phyloP scores from a whole-genome alignment of 768 basidiomycete genomes.

The Multifurca ochricompacta region DNA sequence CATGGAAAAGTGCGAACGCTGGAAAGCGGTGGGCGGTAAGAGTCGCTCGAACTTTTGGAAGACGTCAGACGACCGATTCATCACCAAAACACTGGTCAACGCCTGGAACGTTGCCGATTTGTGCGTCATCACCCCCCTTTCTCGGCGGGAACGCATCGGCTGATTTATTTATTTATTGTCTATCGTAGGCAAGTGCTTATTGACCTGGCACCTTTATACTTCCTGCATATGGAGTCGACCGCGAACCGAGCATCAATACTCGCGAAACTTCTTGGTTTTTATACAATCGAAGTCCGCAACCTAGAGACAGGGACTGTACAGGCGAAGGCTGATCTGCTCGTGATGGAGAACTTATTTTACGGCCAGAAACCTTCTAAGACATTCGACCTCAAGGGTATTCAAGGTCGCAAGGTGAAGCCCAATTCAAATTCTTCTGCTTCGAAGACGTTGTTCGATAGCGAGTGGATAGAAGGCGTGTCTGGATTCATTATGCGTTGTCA shows the following conservation, averaged over 20 bases:
- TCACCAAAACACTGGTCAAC: conserved; percentile 80
- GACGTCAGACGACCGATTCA: conserved; percentile 66
- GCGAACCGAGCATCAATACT: conserved; percentile 59
- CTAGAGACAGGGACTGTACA: conserved; percentile 58
- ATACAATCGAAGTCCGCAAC: conserved; percentile 69
- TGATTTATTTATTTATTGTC: too few species aligned
- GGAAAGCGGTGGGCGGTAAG: conserved; percentile 76
- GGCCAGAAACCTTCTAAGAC: conserved; percentile 57
- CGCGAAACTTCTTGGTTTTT: conserved; percentile 77
- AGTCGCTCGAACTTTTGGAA: conserved; percentile 78
- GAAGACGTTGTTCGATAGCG: conserved; percentile 69
- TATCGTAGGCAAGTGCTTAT: conserved; percentile 60
- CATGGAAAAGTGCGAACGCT: conserved; percentile 50
- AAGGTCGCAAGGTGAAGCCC: conserved; percentile 61
- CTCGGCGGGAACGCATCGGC: too few species aligned
- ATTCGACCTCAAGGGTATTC: conserved; percentile 82
- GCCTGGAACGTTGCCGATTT: conserved; percentile 84
- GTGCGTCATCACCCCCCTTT: conserved; percentile 36
- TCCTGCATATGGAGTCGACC: conserved; percentile 67
- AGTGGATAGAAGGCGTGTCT: conserved; percentile 67
- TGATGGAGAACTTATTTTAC: conserved; percentile 84
- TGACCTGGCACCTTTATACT: conserved; percentile 72
- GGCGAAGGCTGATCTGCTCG: conserved; percentile 64
- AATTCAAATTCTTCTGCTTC: conserved; percentile 31
- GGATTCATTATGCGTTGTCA: not conserved